Evolutionary conservation across 768 basidiomycete genomes (phyloP), one percentile per base, ranked within the genome.

Genomic region (Cantharellus anzutake): DNA sequence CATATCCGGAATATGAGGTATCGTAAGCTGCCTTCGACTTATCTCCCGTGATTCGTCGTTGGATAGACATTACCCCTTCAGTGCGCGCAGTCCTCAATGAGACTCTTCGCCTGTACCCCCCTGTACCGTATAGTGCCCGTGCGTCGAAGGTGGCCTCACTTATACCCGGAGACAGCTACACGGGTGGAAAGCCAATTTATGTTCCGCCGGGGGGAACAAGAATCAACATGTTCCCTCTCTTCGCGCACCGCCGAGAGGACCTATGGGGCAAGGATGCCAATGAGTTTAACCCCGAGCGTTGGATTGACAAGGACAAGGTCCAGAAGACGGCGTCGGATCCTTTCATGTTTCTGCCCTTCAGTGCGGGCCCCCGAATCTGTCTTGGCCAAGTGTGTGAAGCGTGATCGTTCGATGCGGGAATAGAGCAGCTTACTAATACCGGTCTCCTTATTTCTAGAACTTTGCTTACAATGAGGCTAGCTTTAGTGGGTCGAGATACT

Each of bases 201-300:
- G 57, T 62, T 35, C 61, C 61, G 14, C 16, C 39, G 29, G 38
- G 34, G 5, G 57, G 53, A n/a, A 38, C 41, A n/a, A 16, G 34
- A 2, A n/a, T 62, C 60, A 34, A 41, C 35, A 60, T 44, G 20
- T 62, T 44, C 34, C 34, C 40, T 4, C 29, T 61, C 29, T 56
- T 65, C 3, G 64, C 68, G 61, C 69, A 71, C 35, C 64, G 69
- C 3, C 64, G 65, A 20, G 50, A 55, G 34, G 61, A 57, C 4
- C 63, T 68, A 1, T 72, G 71, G 69, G 71, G 71, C 3, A 64
- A 66, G 4, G 68, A 71, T 55, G 68, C 71, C 0, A 60, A 68
- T 29, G 62, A 63, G 5, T 72, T 70, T 60, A 59, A 67, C 11
- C 68, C 68, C 14, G 66, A 69, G 57, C 59, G 71, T 42, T 72